Evolutionary conservation across 495 filamentous ascomycete genomes (phyloP), one percentile per base, ranked within the genome.

Genomic region (Hapsidospora chrysogenum): DNA sequence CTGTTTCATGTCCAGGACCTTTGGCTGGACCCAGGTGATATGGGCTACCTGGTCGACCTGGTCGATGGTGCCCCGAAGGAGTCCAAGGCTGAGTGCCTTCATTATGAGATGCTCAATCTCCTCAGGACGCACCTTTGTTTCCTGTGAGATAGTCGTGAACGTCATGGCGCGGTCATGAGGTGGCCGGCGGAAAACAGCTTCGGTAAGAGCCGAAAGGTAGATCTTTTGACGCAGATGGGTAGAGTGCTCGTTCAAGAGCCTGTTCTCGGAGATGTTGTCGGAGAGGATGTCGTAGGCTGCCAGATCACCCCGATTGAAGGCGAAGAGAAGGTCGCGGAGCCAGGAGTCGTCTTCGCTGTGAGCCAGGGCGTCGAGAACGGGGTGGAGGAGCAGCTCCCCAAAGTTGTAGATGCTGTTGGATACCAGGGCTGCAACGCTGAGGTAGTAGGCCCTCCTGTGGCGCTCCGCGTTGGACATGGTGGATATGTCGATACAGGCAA

Each of bases 21-120:
- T 95, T 9, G 89, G 92, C 66, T 99, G 89, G 27, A 99, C 89
- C 89, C 89, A 99, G 51, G 83, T 83, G 60, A 99, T 94, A 51
- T 86, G 70, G 17, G 89, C 89, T 34, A 96, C 70, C 61, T 85
- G 74, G 33, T 79, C 85, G 18, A 96, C 89, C 63, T 99, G 85
- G 58, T 99, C 89, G 42, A 99, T 99, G 28, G 77, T 87, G 3
- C 89, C 89, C 45, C 75, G 70, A 41, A 99, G 64, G 45, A 99
- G 64, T 1, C 86, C 92, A 47, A 96, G 56, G 44, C 85, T 93
- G 46, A 99, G 58, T 31, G 89, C 92, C 70, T 93, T 94, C 89
- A 99, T 99, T 48, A 99, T 77, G 35, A 99, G 59, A 49, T 95
- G 87, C 66, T 99, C 89, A 41, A 96, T 94, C 60, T 95, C 85